phyloP scores from a whole-genome alignment of 176 grass and related monocot genomes.

The Saccharum spontaneum region DNA sequence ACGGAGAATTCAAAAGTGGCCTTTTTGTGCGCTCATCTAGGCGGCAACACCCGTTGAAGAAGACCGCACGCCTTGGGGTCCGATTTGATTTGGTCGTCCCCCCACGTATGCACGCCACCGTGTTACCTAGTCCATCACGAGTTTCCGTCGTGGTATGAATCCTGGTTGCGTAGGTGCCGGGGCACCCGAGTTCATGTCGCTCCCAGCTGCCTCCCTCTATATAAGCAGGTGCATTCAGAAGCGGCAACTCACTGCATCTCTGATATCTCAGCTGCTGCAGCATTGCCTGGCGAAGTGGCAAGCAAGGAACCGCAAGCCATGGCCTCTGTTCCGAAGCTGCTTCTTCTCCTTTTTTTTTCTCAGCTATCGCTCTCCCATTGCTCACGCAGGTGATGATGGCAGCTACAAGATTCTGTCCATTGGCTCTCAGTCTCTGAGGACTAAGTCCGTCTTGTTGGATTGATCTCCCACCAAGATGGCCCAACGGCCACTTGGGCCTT shows the following conservation, averaged over 20 bases:
- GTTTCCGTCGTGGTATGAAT: background rate
- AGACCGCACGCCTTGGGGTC: background rate
- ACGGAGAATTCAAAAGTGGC: background rate
- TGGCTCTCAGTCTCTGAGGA: background rate
- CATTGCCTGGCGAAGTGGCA: background rate
- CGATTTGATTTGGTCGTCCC: background rate
- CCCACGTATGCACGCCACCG: background rate
- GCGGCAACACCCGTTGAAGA: background rate
- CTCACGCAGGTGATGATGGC: background rate
- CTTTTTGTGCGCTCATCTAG: slow-evolving; percentile 6
- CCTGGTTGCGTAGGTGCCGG: background rate
- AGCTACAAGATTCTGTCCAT: slow-evolving; percentile 18
- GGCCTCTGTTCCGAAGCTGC: background rate
- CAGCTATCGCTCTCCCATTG: background rate
- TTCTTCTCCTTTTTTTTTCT: slow-evolving; percentile 7
- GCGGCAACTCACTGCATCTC: background rate
- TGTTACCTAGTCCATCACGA: slow-evolving; percentile 13
- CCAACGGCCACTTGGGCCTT: too few species aligned
- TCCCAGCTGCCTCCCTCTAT: background rate
- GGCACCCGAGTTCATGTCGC: background rate
- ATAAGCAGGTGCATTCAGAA: background rate
- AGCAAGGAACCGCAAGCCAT: slow-evolving; percentile 21
- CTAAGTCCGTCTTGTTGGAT: background rate
- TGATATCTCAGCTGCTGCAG: background rate
- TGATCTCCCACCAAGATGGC: too few species aligned